phyloP scores from a whole-genome alignment of 495 filamentous ascomycete genomes.

The Polyplosphaeria fusca region DNA sequence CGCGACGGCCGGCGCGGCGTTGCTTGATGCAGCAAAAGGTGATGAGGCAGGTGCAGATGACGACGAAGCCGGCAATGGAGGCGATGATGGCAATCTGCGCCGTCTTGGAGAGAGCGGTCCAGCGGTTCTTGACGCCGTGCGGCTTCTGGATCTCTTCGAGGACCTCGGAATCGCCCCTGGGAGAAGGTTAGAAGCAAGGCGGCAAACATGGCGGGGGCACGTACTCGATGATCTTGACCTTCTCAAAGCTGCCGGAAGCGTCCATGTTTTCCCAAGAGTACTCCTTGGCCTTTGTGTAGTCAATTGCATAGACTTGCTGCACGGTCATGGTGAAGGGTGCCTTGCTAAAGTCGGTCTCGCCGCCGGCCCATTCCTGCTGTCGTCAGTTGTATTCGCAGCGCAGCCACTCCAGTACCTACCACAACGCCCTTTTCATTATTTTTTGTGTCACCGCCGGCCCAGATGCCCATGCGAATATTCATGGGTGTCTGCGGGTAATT shows the following conservation, averaged over 20 bases:
- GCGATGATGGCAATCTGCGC: constrained; percentile 60
- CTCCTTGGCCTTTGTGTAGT: constrained; percentile 29
- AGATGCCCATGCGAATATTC: constrained; percentile 33
- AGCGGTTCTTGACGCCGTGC: constrained; percentile 30
- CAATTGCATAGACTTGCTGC: constrained; percentile 26
- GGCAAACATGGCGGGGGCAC: constrained; percentile 20
- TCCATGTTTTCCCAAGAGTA: constrained; percentile 32
- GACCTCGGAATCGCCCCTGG: constrained; percentile 63
- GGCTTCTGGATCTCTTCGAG: constrained; percentile 28
- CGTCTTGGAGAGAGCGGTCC: constrained; percentile 51
- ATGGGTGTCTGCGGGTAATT: constrained; percentile 36
- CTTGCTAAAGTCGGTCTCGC: constrained; percentile 25
- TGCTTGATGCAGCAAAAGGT: constrained; percentile 64
- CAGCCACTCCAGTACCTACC: background rate
- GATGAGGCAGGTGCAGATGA: constrained; percentile 49
- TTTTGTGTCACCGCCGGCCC: constrained; percentile 27
- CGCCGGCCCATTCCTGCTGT: constrained; percentile 31
- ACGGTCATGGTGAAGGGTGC: constrained; percentile 33
- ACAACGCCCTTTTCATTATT: constrained; percentile 28
- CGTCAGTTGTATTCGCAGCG: background rate
- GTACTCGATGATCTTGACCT: constrained; percentile 65
- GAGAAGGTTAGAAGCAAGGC: constrained; percentile 18
- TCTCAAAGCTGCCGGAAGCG: constrained; percentile 51
- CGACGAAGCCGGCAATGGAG: constrained; percentile 50
- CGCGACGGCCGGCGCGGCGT: constrained; percentile 60